These are phyloP conservation scores for Penicillium daleae DNA, from an alignment of 495 filamentous ascomycete species.

Conservation along the genomic window DNA sequence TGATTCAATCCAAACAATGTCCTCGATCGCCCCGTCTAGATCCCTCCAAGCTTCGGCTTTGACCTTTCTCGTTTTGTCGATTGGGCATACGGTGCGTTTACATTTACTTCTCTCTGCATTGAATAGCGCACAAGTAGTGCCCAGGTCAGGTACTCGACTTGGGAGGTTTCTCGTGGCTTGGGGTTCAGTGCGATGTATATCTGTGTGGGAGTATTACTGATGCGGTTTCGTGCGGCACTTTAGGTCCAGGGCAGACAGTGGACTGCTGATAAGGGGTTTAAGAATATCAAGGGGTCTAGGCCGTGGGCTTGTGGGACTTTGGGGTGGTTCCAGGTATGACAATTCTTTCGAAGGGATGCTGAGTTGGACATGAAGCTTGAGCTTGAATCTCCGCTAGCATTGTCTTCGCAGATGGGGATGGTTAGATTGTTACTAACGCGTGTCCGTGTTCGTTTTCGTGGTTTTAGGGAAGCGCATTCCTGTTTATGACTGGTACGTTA, in stretches of 20 bases:
- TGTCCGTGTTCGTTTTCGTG: no score
- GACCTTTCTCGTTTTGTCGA: slow-evolving; percentile 26
- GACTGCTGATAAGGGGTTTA: slow-evolving; percentile 33
- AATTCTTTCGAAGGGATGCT: background rate
- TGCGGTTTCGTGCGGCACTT: background rate
- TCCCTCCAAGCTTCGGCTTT: slow-evolving; percentile 31
- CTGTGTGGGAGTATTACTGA: no score
- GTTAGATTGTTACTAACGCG: background rate
- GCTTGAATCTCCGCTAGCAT: no score
- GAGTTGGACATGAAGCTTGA: background rate
- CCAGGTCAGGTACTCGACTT: no score
- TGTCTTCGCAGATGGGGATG: no score
- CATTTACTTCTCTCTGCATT: background rate
- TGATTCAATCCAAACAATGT: background rate
- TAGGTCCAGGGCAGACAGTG: slow-evolving; percentile 26
- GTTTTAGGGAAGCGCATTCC: slow-evolving; percentile 34
- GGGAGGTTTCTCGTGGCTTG: no score
- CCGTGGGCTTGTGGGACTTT: slow-evolving; percentile 35
- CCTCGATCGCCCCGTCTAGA: slow-evolving; percentile 22
- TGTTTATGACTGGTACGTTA: slow-evolving; percentile 30
- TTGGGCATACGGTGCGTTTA: slow-evolving; percentile 34
- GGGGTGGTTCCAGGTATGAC: slow-evolving; percentile 38
- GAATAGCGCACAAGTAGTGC: no score
- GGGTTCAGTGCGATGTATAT: no score
- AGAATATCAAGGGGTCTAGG: slow-evolving; percentile 25